Conservation (phyloP, 306 rosid genomes). For the Lablab purpureus region DNA sequence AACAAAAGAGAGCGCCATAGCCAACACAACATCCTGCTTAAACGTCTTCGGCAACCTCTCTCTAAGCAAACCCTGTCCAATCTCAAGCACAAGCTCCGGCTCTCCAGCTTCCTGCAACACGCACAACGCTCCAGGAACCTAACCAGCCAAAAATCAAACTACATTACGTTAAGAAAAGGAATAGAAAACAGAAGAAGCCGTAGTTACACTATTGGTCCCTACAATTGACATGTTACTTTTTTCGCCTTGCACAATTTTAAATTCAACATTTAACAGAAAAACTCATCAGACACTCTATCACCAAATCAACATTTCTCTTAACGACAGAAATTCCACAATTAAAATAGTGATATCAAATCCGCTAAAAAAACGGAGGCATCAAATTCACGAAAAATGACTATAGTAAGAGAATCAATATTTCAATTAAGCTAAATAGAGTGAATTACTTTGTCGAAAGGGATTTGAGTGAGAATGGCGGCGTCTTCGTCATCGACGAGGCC, state of each 20-base stretch:
- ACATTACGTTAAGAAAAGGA: not conserved
- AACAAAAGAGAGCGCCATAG: conserved; percentile 86
- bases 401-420: not conserved
- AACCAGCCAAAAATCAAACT: conserved; percentile 2
- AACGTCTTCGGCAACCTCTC: conserved; percentile 91
- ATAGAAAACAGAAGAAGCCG: conserved; percentile 1
- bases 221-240: not conserved
- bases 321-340: not conserved
- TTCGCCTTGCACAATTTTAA: not conserved
- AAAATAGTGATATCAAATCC: not conserved
- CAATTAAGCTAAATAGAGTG: not conserved
- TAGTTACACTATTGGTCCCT: not conserved
- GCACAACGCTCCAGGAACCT: conserved; percentile 98
- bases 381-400: not conserved
- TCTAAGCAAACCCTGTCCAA: conserved; percentile 79
- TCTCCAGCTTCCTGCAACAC: conserved; percentile 94
- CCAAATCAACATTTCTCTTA: not conserved
- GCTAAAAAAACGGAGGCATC: not conserved
- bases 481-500: conserved; percentile 70
- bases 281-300: not conserved
- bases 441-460: conserved; percentile 89
- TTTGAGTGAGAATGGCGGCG: conserved; percentile 70
- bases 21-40: conserved; percentile 93
- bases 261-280: not conserved
- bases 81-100: conserved; percentile 72